phyloP scores from a whole-genome alignment of 2,329 filamentous ascomycete genomes.

The Cladosporium oxysporum region DNA sequence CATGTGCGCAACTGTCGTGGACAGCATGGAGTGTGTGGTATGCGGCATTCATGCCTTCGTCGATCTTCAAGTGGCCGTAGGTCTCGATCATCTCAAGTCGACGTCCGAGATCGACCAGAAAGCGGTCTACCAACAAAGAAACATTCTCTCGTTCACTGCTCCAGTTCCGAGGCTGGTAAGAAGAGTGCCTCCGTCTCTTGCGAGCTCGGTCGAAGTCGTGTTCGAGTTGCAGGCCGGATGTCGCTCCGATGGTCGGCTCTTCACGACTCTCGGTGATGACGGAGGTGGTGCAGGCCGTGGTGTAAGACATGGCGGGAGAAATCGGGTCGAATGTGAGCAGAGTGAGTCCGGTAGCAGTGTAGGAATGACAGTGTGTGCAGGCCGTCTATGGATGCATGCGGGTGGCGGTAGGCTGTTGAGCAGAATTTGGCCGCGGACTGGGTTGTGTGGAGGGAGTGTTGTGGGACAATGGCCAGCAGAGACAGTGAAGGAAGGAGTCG shows the following conservation, averaged over 20 bases:
- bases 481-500: neutral
- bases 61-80: slow-evolving; percentile 80
- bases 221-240: slow-evolving; percentile 38
- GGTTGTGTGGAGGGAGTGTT: neutral
- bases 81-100: slow-evolving; percentile 85
- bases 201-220: slow-evolving; percentile 39
- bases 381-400: slow-evolving; percentile 1
- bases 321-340: neutral
- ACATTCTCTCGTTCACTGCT: slow-evolving; percentile 50
- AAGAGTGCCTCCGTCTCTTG: slow-evolving; percentile 49
- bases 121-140: slow-evolving; percentile 64
- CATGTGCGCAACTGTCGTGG: slow-evolving; percentile 81
- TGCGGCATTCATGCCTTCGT: slow-evolving; percentile 79
- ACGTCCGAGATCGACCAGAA: slow-evolving; percentile 81
- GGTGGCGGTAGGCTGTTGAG: neutral
- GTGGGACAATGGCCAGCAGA: neutral
- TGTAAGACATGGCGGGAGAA: slow-evolving; percentile 11
- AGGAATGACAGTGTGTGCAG: neutral
- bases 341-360: neutral
- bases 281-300: slow-evolving; percentile 13
- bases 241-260: slow-evolving; percentile 45
- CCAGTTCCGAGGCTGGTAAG: slow-evolving; percentile 48
- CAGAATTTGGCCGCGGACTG: neutral
- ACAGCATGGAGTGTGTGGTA: slow-evolving; percentile 86
- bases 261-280: slow-evolving; percentile 41